These are phyloP conservation scores for Chrysosphaeria jannelii DNA, from an alignment of 2,329 filamentous ascomycete genomes.

Conservation along the genomic window DNA sequence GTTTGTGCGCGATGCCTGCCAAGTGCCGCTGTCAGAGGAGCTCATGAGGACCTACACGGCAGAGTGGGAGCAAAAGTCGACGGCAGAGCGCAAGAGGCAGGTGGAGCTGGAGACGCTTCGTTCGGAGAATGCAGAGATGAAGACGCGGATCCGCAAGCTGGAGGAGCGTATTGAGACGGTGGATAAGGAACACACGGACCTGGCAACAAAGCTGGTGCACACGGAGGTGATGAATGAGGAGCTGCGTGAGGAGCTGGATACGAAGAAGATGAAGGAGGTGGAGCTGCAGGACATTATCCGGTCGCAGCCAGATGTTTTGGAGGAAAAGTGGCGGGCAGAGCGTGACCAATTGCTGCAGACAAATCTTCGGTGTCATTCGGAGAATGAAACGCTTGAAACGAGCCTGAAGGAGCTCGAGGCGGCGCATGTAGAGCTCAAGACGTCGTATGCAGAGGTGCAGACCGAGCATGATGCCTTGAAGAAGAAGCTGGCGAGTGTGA, in stretches of 20 bases:
- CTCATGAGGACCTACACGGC: constrained; percentile 49
- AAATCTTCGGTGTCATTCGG: constrained; percentile 78
- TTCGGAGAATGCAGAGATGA: constrained; percentile 31
- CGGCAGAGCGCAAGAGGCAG: constrained; percentile 55
- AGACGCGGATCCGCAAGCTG: constrained; percentile 50
- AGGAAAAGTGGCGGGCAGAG: constrained; percentile 50
- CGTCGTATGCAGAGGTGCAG: constrained; percentile 81
- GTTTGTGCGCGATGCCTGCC: constrained; percentile 75
- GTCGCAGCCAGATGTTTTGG: constrained; percentile 66
- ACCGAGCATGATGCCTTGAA: constrained; percentile 38
- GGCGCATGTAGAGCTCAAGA: constrained; percentile 73
- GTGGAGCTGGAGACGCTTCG: constrained; percentile 49
- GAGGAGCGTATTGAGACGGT: constrained; percentile 72
- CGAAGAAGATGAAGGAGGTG: constrained; percentile 51
- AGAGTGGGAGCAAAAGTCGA: constrained; percentile 82
- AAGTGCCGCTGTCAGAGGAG: constrained; percentile 58
- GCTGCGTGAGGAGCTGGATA: constrained; percentile 69
- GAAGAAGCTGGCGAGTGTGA: too few species aligned
- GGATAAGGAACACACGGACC: constrained; percentile 67
- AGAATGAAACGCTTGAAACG: constrained; percentile 69
- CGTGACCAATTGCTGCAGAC: constrained; percentile 79
- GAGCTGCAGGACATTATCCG: constrained; percentile 72
- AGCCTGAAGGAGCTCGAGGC: constrained; percentile 79
- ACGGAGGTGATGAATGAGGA: constrained; percentile 86
- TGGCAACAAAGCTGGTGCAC: constrained; percentile 73